These are phyloP conservation scores for Scytalidium lignicola DNA, from an alignment of 2,329 filamentous ascomycete genomes.

Conservation along the genomic window DNA sequence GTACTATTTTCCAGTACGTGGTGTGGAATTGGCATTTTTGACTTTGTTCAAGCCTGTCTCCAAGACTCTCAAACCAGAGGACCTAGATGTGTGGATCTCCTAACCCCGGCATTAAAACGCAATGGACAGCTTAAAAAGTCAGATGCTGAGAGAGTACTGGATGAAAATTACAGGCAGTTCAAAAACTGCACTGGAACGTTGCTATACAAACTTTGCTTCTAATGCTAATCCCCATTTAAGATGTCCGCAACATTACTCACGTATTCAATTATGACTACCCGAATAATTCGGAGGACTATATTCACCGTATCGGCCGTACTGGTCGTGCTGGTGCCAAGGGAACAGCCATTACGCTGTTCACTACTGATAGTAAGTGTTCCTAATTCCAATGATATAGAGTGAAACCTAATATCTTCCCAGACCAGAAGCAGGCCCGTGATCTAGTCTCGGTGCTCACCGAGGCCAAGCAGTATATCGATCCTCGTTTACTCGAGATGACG, in stretches of 20 bases:
- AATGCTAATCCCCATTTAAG: slow-evolving; percentile 83
- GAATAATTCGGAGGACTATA: slow-evolving; percentile 98
- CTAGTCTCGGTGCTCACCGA: slow-evolving; percentile 88
- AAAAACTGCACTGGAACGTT: slow-evolving; percentile 52
- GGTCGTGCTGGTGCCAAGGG: slow-evolving; percentile 91
- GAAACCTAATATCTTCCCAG: slow-evolving; percentile 37
- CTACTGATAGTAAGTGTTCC: slow-evolving; percentile 85
- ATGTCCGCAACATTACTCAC: slow-evolving; percentile 99
- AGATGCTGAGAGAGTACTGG: slow-evolving; percentile 34
- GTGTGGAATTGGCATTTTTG: slow-evolving; percentile 76
- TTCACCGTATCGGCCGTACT: slow-evolving; percentile 93
- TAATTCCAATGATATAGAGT: slow-evolving; percentile 7
- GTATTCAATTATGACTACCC: slow-evolving; percentile 99
- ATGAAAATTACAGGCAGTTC: slow-evolving; percentile 30
- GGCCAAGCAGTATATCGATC: slow-evolving; percentile 97
- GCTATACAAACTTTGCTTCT: slow-evolving; percentile 53
- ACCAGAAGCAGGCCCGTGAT: slow-evolving; percentile 94
- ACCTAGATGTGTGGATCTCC: slow-evolving; percentile 54
- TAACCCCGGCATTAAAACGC: slow-evolving; percentile 41
- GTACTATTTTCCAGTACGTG: slow-evolving; percentile 60
- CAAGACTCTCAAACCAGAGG: slow-evolving; percentile 58
- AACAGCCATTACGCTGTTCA: slow-evolving; percentile 97
- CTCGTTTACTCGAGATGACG: slow-evolving; percentile 90
- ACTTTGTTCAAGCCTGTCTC: slow-evolving; percentile 69
- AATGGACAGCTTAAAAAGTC: slow-evolving; percentile 30